phyloP scores from a whole-genome alignment of 2,329 filamentous ascomycete genomes.

The Chaetomium sp. region DNA sequence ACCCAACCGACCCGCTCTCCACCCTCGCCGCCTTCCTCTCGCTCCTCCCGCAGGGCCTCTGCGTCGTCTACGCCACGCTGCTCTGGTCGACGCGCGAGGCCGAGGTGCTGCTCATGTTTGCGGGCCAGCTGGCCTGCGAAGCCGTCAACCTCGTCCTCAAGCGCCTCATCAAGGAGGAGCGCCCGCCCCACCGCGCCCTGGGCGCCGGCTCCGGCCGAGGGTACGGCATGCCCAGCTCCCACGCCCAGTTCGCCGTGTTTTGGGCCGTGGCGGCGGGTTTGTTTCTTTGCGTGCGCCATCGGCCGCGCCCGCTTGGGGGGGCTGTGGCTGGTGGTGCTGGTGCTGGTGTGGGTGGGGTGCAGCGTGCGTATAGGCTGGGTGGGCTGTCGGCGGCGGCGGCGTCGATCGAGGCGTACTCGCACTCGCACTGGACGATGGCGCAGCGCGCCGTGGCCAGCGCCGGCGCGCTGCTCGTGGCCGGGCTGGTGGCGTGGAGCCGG shows the following conservation, averaged over 20 bases:
- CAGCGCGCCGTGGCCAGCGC: constrained; percentile 61
- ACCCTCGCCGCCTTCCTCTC: constrained; percentile 92
- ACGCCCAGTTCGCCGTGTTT: constrained; percentile 92
- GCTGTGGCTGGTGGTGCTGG: constrained; percentile 11
- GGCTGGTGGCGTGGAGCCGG: constrained; percentile 75
- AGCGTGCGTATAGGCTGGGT: constrained; percentile 20
- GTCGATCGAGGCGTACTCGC: constrained; percentile 41
- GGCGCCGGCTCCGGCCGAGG: constrained; percentile 43
- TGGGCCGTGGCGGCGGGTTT: constrained; percentile 83
- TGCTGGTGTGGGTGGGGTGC: constrained; percentile 5
- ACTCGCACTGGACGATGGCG: constrained; percentile 59
- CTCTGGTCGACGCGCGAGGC: constrained; percentile 89
- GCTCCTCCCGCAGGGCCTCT: constrained; percentile 87
- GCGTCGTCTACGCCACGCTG: constrained; percentile 85
- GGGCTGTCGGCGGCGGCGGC: constrained; percentile 19
- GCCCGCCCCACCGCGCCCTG: constrained; percentile 60
- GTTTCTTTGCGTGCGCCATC: constrained; percentile 82
- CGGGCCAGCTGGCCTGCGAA: constrained; percentile 89
- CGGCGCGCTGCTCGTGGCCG: constrained; percentile 63
- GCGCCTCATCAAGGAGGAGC: constrained; percentile 86
- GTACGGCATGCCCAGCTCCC: constrained; percentile 94
- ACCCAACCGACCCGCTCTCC: constrained; percentile 82
- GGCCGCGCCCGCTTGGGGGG: constrained; percentile 47
- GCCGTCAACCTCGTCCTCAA: constrained; percentile 88
- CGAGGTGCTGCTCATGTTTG: constrained; percentile 87